These are phyloP conservation scores for Penicillium atrosanguineum DNA, from an alignment of 495 filamentous ascomycete genomes.

Conservation along the genomic window DNA sequence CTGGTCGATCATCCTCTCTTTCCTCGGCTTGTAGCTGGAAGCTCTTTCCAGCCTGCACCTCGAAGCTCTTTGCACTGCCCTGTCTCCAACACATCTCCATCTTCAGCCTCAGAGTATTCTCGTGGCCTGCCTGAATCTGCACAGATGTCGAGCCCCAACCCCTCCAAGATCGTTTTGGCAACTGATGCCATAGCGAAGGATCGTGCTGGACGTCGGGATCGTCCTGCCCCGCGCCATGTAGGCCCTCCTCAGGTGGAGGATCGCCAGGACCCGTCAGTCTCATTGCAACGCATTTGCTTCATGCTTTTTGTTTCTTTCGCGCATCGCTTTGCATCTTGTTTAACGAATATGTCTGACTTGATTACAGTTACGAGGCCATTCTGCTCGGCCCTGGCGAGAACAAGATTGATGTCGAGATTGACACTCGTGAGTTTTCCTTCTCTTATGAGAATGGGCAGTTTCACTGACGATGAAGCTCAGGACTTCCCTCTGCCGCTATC, in stretches of 20 bases:
- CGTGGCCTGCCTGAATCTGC: not conserved
- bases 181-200: conserved; percentile 15
- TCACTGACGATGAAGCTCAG: conserved; percentile 39
- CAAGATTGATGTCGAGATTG: conserved; percentile 81
- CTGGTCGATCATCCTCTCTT: no score
- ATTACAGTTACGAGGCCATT: conserved; percentile 82
- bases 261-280: conserved; percentile 21
- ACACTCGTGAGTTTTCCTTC: conserved; percentile 67
- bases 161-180: conserved; percentile 6
- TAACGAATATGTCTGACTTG: not conserved
- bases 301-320: not conserved
- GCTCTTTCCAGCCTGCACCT: no score
- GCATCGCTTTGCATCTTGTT: not conserved
- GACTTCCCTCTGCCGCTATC: conserved; percentile 75
- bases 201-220: conserved; percentile 11
- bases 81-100: no score
- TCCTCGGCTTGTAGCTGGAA: no score
- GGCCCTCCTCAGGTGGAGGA: conserved; percentile 7
- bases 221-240: conserved; percentile 4
- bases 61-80: no score
- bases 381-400: conserved; percentile 82
- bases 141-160: not conserved
- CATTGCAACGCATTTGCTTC: not conserved
- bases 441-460: not conserved
- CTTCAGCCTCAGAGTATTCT: no score